Evolutionary conservation across 1,284 basidiomycete species (phyloP).

Genomic region (Phylloboletellus chloephorus): DNA sequence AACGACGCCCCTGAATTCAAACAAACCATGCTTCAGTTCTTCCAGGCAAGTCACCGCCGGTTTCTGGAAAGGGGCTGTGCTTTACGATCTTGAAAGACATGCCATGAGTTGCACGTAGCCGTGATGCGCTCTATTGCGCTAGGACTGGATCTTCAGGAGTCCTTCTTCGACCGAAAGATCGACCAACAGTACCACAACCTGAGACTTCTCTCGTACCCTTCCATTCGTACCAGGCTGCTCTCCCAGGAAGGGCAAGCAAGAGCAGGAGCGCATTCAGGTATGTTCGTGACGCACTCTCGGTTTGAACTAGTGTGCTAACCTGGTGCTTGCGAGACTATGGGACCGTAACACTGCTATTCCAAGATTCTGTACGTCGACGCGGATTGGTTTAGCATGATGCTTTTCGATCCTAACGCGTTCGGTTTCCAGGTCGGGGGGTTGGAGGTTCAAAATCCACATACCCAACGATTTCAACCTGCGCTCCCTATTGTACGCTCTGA

Average conservation of each 20-base stretch:
- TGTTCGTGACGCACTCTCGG: constrained; percentile 7
- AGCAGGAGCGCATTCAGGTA: constrained; percentile 74
- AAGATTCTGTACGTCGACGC: constrained; percentile 54
- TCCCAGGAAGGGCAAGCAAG: constrained; percentile 65
- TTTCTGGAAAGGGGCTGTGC: neutral
- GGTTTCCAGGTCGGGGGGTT: constrained; percentile 65
- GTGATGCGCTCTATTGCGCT: constrained; percentile 81
- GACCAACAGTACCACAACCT: constrained; percentile 75
- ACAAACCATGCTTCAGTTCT: constrained; percentile 68
- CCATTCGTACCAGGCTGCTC: constrained; percentile 56
- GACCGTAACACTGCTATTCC: constrained; percentile 79
- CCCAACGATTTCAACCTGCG: constrained; percentile 64
- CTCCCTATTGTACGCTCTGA: constrained; percentile 60
- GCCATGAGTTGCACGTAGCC: constrained; percentile 66
- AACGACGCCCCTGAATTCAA: constrained; percentile 62
- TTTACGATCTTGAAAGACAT: constrained; percentile 41
- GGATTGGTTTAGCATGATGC: neutral
- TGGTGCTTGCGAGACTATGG: constrained; percentile 61
- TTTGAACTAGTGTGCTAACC: constrained; percentile 3
- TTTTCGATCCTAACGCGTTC: constrained; percentile 3
- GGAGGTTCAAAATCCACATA: constrained; percentile 76
- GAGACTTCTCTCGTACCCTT: constrained; percentile 69
- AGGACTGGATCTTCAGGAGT: constrained; percentile 66
- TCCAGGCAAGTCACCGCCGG: constrained; percentile 40
- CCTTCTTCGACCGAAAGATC: constrained; percentile 70